Conservation (phyloP, 805 yeast genomes). For the Lipomyces lipofer region DNA sequence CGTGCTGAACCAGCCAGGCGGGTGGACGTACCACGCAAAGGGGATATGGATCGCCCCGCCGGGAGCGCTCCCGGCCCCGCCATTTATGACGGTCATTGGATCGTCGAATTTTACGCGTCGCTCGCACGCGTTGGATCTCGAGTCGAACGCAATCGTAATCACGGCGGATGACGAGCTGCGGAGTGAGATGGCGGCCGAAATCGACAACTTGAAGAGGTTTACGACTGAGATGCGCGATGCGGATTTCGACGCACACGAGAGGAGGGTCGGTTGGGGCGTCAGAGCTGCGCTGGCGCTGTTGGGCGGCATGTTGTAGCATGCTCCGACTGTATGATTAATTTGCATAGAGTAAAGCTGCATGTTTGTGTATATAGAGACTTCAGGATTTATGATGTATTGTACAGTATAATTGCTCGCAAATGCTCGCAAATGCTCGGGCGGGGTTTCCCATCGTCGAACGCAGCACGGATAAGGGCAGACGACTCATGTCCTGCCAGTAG, state of each 20-base stretch:
- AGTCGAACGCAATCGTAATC: conserved; percentile 77
- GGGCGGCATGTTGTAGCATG: conserved; percentile 10
- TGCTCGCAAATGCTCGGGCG: too few relatives aligned
- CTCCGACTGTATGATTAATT: neutral
- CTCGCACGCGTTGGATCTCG: conserved; percentile 84
- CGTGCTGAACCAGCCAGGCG: conserved; percentile 70
- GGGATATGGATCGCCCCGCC: conserved; percentile 75
- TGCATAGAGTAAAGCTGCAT: neutral
- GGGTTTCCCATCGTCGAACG: too few relatives aligned
- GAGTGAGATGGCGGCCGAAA: conserved; percentile 58
- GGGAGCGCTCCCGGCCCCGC: conserved; percentile 48
- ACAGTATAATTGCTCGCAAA: too few relatives aligned
- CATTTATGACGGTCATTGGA: conserved; percentile 80
- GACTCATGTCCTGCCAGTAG: too few relatives aligned
- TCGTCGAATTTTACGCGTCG: conserved; percentile 91
- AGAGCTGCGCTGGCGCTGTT: conserved; percentile 49
- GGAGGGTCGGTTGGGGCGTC: conserved; percentile 63
- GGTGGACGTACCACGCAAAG: conserved; percentile 98
- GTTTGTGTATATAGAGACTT: neutral
- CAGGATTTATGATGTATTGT: neutral
- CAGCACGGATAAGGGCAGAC: too few relatives aligned
- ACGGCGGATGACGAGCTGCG: conserved; percentile 67
- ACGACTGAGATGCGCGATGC: conserved; percentile 55
- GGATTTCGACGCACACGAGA: conserved; percentile 64
- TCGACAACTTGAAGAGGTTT: conserved; percentile 58